Evolutionary conservation across 1,284 basidiomycete species (phyloP).

Genomic region (Melampsora americana): DNA sequence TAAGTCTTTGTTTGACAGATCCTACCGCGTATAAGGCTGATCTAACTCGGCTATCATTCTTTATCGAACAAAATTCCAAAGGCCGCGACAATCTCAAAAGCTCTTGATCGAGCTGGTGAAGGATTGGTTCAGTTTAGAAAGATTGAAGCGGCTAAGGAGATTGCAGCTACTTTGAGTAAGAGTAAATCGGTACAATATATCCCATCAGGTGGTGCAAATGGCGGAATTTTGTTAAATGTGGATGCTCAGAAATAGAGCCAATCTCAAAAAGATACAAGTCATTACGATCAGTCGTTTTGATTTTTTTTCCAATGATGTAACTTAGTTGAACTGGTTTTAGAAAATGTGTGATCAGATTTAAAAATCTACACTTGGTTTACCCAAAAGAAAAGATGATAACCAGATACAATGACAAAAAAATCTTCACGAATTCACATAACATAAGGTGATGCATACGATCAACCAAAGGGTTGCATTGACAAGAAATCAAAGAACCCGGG

Average conservation of each 20-base stretch:
- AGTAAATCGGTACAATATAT: slow-evolving; percentile 85
- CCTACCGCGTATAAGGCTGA: slow-evolving; percentile 1
- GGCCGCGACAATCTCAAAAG: slow-evolving; percentile 82
- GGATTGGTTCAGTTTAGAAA: slow-evolving; percentile 91
- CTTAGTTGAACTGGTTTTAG: too few relatives aligned
- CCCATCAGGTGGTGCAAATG: slow-evolving; percentile 71
- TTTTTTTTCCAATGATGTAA: too few relatives aligned
- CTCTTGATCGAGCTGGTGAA: slow-evolving; percentile 91
- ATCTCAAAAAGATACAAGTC: background rate
- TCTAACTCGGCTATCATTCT: background rate
- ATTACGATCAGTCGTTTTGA: too few relatives aligned
- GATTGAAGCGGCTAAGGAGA: slow-evolving; percentile 97
- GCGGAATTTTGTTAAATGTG: slow-evolving; percentile 69
- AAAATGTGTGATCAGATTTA: too few relatives aligned
- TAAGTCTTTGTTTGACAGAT: background rate
- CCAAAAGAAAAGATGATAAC: too few relatives aligned
- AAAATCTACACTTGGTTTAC: too few relatives aligned
- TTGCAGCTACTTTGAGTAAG: slow-evolving; percentile 61
- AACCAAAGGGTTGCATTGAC: too few relatives aligned
- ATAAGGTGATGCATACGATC: too few relatives aligned
- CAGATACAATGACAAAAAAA: too few relatives aligned
- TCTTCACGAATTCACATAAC: too few relatives aligned
- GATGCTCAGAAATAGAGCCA: slow-evolving; percentile 62
- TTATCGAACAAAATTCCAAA: background rate
- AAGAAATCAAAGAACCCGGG: too few relatives aligned